Base-by-base conservation (phyloP, 257 asterid genomes). In the Mentha longifolia region DNA sequence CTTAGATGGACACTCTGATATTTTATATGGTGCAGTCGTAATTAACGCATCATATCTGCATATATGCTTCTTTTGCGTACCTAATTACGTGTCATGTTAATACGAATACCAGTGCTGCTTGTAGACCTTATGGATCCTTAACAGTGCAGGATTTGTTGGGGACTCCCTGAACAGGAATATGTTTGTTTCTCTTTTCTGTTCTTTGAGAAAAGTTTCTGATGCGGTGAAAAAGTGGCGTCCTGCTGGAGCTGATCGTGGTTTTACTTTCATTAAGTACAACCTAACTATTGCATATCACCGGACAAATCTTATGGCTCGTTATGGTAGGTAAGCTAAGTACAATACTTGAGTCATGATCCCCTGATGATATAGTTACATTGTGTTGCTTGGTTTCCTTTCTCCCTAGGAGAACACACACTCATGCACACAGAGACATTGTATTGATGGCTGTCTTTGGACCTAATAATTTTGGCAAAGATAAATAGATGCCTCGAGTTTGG, bases 191-290 rank as follows among this genome's bases (percentile, higher is more conserved):
- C 87, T 95, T 66, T 86, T 89, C 50, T 95, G 98, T 82, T 82
- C 91, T 56, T 77, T 95, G 82, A 86, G 74, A 81, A 83, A 55
- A 65, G 92, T 76, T 11, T 84, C 95, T 11, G 47, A 70, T 15
- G 89, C 85, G 74, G 96, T 91, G 77, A 91, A 88, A 77, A 95
- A 95, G 83, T 92, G 98, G 99, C 97, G 95, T 37, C 95, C 99
- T 68, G 97, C 73, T 63, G 92, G 97, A 70, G 95, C 99, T 71
- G 98, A 95, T 68, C 99, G 97, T 35, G 97, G 97, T 49, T 92
- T 85, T 76, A 95, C 99, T 68, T 95, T 95, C 79, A 71, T 88
- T 16, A 79, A 83, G 61, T 92, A 92, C 85, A 95, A 95, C 78
- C 84, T 95, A 64, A 95, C 99, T 60, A 88, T 94, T 72, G 90